A percentile compares a stretch with the other conserved stretches of the same genome.
phyloP scores from a whole-genome alignment of 2,329 filamentous ascomycete genomes.

The Cryphonectria japonica region DNA sequence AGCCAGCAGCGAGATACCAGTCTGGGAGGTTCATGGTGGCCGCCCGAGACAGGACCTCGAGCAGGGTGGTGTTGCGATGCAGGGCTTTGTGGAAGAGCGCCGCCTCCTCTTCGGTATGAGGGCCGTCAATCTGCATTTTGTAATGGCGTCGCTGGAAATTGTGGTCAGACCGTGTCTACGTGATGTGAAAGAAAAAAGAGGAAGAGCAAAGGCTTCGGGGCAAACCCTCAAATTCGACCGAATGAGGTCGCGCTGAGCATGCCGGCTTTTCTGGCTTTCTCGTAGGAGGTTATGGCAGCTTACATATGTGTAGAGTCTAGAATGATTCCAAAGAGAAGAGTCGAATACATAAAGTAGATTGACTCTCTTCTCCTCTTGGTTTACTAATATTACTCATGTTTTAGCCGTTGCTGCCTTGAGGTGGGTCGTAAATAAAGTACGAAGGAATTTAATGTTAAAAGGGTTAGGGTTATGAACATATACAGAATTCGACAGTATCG shows the following conservation, averaged over 20 bases:
- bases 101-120: slow-evolving; percentile 25
- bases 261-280: background rate
- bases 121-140: slow-evolving; percentile 21
- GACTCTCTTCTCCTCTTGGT: background rate
- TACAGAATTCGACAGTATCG: background rate
- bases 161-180: background rate
- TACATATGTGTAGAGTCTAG: background rate
- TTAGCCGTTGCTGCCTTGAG: background rate
- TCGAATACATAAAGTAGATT: too few relatives aligned
- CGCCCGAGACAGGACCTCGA: slow-evolving; percentile 27
- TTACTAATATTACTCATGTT: background rate
- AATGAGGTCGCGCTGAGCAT: background rate
- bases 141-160: background rate
- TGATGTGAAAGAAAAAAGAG: background rate
- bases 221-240: too few relatives aligned
- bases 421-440: background rate
- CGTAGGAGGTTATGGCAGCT: background rate
- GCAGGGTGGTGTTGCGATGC: slow-evolving; percentile 25
- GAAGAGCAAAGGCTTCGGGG: too few relatives aligned
- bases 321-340: background rate
- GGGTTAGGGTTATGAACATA: background rate
- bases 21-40: slow-evolving; percentile 24
- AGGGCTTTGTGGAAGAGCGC: slow-evolving; percentile 22
- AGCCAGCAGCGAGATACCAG: slow-evolving; percentile 39
- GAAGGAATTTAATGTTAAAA: background rate